A percentile compares a stretch with the other conserved stretches of the same genome.
Conservation (phyloP, 495 filamentous ascomycete genomes). For the Penicillium macrosclerotiorum region DNA sequence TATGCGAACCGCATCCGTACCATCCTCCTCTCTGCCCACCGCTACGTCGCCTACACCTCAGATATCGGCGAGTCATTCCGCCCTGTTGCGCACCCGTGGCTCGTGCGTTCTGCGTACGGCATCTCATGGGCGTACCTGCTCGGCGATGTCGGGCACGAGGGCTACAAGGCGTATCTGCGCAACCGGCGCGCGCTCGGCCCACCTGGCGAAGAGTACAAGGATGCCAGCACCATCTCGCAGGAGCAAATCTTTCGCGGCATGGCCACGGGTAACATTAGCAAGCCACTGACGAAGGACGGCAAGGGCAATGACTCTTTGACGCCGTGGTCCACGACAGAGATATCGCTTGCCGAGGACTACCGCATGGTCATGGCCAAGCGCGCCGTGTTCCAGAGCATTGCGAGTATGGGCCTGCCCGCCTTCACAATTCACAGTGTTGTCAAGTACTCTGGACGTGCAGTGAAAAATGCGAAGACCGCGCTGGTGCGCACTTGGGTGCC, state of each 20-base stretch:
- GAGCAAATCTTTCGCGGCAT: constrained; percentile 37
- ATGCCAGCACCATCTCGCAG: constrained; percentile 32
- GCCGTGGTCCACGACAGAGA: constrained; percentile 35
- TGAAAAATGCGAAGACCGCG: constrained; percentile 76
- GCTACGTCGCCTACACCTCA: constrained; percentile 96
- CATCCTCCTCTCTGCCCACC: constrained; percentile 84
- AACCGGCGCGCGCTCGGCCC: constrained; percentile 61
- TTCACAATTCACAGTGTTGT: constrained; percentile 95
- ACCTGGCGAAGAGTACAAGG: constrained; percentile 41
- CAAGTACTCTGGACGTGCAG: constrained; percentile 73
- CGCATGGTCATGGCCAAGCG: constrained; percentile 87
- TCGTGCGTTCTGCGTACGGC: constrained; percentile 81
- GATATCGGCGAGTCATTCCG: constrained; percentile 97
- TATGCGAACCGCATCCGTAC: constrained; percentile 86
- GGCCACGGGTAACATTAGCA: constrained; percentile 36
- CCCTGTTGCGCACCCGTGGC: constrained; percentile 80
- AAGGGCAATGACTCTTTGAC: constrained; percentile 20
- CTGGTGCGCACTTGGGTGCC: constrained; percentile 79
- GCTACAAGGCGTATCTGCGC: constrained; percentile 88
- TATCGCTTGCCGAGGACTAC: constrained; percentile 88
- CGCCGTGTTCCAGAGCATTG: constrained; percentile 83
- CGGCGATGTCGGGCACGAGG: constrained; percentile 89
- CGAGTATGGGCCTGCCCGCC: constrained; percentile 90
- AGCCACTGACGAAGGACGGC: constrained; percentile 12
- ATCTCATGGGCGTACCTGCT: constrained; percentile 90